Percentiles rank a stretch among this genome's conserved stretches.
These are phyloP conservation scores for Rhododendron ferrugineum DNA, from an alignment of 148 eudicot genomes.

Conservation along the genomic window DNA sequence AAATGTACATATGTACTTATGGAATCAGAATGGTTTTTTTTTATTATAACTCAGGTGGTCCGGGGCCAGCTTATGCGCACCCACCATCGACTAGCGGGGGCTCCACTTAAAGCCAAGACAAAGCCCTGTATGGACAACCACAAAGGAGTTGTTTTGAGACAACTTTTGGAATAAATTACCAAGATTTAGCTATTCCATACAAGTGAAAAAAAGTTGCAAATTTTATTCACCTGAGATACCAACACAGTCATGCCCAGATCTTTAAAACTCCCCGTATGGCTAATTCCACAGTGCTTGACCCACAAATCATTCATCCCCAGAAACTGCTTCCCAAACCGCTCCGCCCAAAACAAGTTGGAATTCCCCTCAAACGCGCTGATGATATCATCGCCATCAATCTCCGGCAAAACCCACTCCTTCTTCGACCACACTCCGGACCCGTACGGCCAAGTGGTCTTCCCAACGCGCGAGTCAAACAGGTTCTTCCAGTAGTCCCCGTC, in stretches of 20 bases:
- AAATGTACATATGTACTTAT: not conserved
- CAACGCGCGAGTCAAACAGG: slow-evolving; percentile 77
- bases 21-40: not conserved
- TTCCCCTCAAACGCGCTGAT: slow-evolving; percentile 36
- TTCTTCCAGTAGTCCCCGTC: slow-evolving; percentile 64
- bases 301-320: slow-evolving; percentile 84
- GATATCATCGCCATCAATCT: slow-evolving; percentile 67
- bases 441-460: slow-evolving; percentile 46
- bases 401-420: slow-evolving; percentile 91
- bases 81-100: not conserved
- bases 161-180: not conserved
- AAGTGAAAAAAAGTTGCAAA: not conserved
- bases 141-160: not conserved
- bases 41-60: not conserved
- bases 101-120: not conserved
- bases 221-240: slow-evolving; percentile 49
- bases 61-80: not conserved
- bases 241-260: slow-evolving; percentile 92
- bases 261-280: slow-evolving; percentile 86
- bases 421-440: slow-evolving; percentile 92
- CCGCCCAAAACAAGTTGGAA: slow-evolving; percentile 87
- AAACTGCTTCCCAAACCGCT: slow-evolving; percentile 73
- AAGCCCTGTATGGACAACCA: not conserved
- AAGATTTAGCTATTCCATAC: not conserved
- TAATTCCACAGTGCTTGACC: slow-evolving; percentile 93